phyloP scores from a whole-genome alignment of 495 filamentous ascomycete species.

The Penicillium bialowiezense region DNA sequence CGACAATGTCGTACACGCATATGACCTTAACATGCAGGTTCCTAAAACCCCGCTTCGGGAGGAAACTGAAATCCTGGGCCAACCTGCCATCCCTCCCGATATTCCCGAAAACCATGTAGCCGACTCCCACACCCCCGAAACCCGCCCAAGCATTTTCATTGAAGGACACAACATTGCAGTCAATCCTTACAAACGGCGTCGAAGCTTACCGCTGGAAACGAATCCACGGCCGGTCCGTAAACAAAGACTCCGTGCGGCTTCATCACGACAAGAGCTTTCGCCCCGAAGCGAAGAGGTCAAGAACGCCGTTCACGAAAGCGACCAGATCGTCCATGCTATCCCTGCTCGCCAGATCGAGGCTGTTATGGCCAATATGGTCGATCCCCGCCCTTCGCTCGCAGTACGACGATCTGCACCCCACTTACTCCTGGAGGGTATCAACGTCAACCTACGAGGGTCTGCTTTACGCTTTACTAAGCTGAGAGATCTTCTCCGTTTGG shows the following conservation, averaged over 20 bases:
- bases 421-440: slow-evolving; percentile 45
- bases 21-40: slow-evolving; percentile 80
- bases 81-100: slow-evolving; percentile 13
- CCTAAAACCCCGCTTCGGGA: slow-evolving; percentile 57
- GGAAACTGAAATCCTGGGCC: slow-evolving; percentile 30
- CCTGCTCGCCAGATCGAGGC: slow-evolving; percentile 41
- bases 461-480: slow-evolving; percentile 59
- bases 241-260: slow-evolving; percentile 35
- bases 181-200: slow-evolving; percentile 49
- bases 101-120: not conserved
- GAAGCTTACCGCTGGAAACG: slow-evolving; percentile 42
- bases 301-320: slow-evolving; percentile 49
- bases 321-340: slow-evolving; percentile 42
- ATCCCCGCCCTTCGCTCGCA: slow-evolving; percentile 41
- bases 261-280: slow-evolving; percentile 40
- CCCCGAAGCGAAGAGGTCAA: slow-evolving; percentile 50
- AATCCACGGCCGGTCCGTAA: slow-evolving; percentile 31
- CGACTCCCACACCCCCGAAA: slow-evolving; percentile 17
- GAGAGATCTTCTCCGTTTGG: slow-evolving; percentile 62
- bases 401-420: slow-evolving; percentile 42
- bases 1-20: slow-evolving; percentile 85
- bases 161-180: slow-evolving; percentile 45
- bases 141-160: slow-evolving; percentile 39
- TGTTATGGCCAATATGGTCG: slow-evolving; percentile 40
- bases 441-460: slow-evolving; percentile 33